Evolutionary conservation across 129 eudicot species (phyloP).

Genomic region (Chrysanthemum lavandulifolium): DNA sequence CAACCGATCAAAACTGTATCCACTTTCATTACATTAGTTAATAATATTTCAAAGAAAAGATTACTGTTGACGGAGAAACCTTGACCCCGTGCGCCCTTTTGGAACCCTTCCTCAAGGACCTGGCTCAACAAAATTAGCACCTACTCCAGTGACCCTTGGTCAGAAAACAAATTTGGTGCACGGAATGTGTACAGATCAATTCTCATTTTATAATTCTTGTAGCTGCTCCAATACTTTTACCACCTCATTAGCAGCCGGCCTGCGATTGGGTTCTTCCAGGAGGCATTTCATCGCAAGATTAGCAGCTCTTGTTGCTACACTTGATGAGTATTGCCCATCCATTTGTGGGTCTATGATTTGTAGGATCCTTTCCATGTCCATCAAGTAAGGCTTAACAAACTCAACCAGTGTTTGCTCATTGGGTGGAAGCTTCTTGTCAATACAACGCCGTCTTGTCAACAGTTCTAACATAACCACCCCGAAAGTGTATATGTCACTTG

Average conservation of each 20-base stretch:
- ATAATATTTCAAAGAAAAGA: too few species aligned
- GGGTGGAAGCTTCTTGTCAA: slow-evolving; percentile 28
- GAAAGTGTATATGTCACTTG: slow-evolving; percentile 24
- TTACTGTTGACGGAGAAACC: too few species aligned
- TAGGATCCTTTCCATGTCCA: too few species aligned
- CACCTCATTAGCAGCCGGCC: slow-evolving; percentile 7
- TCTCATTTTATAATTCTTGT: too few species aligned
- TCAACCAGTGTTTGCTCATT: background rate
- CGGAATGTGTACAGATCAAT: too few species aligned
- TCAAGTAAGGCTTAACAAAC: slow-evolving; percentile 2
- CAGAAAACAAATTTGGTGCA: too few species aligned
- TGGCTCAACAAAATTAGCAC: too few species aligned
- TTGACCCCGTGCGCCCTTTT: too few species aligned
- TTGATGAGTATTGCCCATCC: background rate
- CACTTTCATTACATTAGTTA: too few species aligned
- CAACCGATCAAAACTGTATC: too few species aligned
- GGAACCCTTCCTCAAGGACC: too few species aligned
- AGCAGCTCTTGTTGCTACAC: background rate
- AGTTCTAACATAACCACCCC: slow-evolving; percentile 61
- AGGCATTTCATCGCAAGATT: background rate
- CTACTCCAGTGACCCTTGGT: too few species aligned
- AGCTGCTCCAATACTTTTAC: slow-evolving; percentile 1
- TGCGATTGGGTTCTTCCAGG: background rate
- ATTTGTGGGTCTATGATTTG: background rate
- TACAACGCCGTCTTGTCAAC: slow-evolving; percentile 57